A percentile compares a stretch with the other conserved stretches of the same genome.
Evolutionary conservation across 306 rosid species (phyloP).

Genomic region (Cucurbita moschata): DNA sequence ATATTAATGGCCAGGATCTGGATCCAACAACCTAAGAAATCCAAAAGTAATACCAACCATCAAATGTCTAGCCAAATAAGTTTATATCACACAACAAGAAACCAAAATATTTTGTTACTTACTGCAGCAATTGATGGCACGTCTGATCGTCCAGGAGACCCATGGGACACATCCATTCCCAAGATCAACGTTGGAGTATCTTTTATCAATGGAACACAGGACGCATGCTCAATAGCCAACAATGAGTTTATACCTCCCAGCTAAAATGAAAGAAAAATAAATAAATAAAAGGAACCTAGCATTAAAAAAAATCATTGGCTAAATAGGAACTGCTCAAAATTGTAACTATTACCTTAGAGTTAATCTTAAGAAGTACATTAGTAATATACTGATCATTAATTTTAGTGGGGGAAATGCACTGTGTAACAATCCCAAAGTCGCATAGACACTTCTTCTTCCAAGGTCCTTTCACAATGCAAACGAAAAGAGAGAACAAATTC

Average conservation of each 20-base stretch:
- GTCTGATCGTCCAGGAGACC: slow-evolving; percentile 55
- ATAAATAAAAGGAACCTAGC: slow-evolving; percentile 2
- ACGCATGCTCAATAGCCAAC: slow-evolving; percentile 63
- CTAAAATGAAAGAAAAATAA: slow-evolving; percentile 20
- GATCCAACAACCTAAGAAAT: slow-evolving; percentile 76
- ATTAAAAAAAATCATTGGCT: neutral
- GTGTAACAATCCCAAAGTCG: slow-evolving; percentile 64
- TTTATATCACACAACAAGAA: neutral
- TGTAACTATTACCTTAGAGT: slow-evolving; percentile 53
- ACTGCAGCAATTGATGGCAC: slow-evolving; percentile 86
- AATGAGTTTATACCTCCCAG: slow-evolving; percentile 87
- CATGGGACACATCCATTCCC: slow-evolving; percentile 94
- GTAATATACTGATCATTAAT: slow-evolving; percentile 70
- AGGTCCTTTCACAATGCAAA: slow-evolving; percentile 39
- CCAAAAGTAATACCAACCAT: slow-evolving; percentile 10
- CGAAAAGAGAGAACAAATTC: neutral
- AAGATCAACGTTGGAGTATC: slow-evolving; percentile 78
- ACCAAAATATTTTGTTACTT: slow-evolving; percentile 21
- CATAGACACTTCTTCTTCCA: slow-evolving; percentile 80
- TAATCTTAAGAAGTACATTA: slow-evolving; percentile 81
- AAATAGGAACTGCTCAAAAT: neutral
- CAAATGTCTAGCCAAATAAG: neutral
- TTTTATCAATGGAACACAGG: slow-evolving; percentile 50
- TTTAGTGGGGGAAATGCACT: slow-evolving; percentile 72
- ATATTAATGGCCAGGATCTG: slow-evolving; percentile 69